Base-by-base conservation (phyloP, 2,329 filamentous ascomycete genomes). In the Monosporascus sp. region DNA sequence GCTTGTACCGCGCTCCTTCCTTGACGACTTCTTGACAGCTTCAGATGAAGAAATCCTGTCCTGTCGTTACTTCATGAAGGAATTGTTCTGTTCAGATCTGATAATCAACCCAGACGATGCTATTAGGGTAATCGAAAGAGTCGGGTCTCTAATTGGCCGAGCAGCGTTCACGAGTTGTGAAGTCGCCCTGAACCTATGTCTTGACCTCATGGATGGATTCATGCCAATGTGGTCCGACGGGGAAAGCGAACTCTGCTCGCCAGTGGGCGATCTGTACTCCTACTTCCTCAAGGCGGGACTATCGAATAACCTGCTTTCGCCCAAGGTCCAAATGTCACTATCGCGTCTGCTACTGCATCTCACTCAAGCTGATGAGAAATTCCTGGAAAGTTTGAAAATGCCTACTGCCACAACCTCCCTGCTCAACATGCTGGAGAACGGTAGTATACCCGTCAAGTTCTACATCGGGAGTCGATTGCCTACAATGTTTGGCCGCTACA, bases 401-500 rank as follows among this genome's bases (percentile, higher is more conserved):
- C 80, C 85, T 22, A 78, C 78, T 7, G 78, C 76, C 49, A 76
- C 89, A 57, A 90, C 88, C 8, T 88, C 81, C 48, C 77, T 97
- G 3, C 84, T 97, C 52, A 79, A 78, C 11, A 82, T 97, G 22
- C 74, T 97, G 7, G 74, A 80, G 43, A 75, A 80, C 15, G 84
- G 87, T 1, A 77, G 82, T 50, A 82, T 93, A 62, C 70, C 77
- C 11, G 86, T 94, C 47, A 94, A 95, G 63, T 91, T 88, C 63
- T 82, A 81, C 54, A 81, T 96, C 50, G 86, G 88, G 0, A 76
- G 82, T 52, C 78, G 80, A 3, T 74, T 97, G 18, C 82, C 90
- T 0, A 75, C 77, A 6, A 77, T 99, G 25, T 99, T 99, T 67
- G 81, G 84, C 14, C 79, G 89, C 2, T 97, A 89, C 64, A 79